Evolutionary conservation across 306 rosid species (phyloP).

Genomic region (Vigna angularis): DNA sequence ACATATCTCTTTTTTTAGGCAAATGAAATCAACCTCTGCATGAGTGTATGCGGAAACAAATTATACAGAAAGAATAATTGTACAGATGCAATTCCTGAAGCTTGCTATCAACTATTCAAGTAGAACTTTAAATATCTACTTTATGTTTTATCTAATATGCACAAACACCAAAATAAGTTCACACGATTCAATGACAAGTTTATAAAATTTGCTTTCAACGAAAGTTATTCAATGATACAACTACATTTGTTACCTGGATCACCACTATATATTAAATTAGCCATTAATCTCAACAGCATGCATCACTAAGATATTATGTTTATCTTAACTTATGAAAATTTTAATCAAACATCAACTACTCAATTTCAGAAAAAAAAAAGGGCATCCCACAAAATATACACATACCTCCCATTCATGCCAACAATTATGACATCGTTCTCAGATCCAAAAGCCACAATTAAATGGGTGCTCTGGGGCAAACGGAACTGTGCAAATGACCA

Average conservation of each 20-base stretch:
- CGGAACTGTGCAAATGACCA: constrained; percentile 97
- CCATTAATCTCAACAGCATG: constrained; percentile 17
- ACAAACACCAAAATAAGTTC: not conserved
- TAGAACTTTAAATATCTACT: not conserved
- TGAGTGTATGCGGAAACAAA: not conserved
- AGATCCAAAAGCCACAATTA: constrained; percentile 89
- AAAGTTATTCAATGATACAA: constrained; percentile 13
- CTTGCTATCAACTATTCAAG: not conserved
- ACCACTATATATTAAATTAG: not conserved
- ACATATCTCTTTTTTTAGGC: not conserved
- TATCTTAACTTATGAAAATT: constrained; percentile 20
- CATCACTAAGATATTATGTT: constrained; percentile 10
- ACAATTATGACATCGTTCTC: constrained; percentile 69
- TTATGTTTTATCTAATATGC: not conserved
- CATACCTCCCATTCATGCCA: constrained; percentile 95
- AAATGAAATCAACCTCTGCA: not conserved
- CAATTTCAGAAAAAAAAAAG: not conserved
- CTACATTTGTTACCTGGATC: constrained; percentile 17
- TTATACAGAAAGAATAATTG: constrained; percentile 2
- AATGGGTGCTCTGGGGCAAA: constrained; percentile 74
- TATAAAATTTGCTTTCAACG: not conserved
- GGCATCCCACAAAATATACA: constrained; percentile 9
- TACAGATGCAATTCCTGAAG: constrained; percentile 3
- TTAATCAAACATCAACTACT: constrained; percentile 30
- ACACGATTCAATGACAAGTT: not conserved